Base-by-base conservation (phyloP, 495 filamentous ascomycete genomes). In the Talaromyces stipitatus region DNA sequence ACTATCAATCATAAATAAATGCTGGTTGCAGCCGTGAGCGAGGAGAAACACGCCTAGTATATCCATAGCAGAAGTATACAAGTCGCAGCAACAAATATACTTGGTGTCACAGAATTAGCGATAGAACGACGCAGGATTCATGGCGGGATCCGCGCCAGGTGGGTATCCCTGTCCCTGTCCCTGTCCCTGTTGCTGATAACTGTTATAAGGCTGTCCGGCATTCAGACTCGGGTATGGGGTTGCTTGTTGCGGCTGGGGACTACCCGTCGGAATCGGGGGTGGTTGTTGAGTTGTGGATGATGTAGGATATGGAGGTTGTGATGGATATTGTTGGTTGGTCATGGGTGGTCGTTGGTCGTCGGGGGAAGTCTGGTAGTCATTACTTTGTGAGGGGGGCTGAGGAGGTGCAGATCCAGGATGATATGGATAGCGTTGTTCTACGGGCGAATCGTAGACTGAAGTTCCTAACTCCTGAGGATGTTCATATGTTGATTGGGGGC, bases 401-500 rank as follows among this genome's bases (percentile, higher is more conserved):
- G 68, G 67, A 0, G 82, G 74, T 7, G 66, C 69, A 23, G 68
- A 61, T 3, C 70, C 68, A 28, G 68, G 66, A 8, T 72, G 64
- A 54, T 78, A 80, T 50, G 79, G 78, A 38, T 67, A 69, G 54
- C 69, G 72, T 30, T 77, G 72, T 29, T 84, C 85, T 36, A 89
- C 80, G 18, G 90, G 90, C 5, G 88, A 89, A 64, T 92, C 88
- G 61, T 94, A 95, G 10, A 82, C 82, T 5, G 87, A 87, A n/a
- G 90, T 91, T 29, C 88, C 87, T 38, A 95, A 75, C 75, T 95
- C 90, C 68, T 92, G 90, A 1, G 90, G 89, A 46, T 85, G 83
- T 9, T 84, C 84, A 62, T 88, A 89, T 47, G 83, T 89, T 59
- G 85, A 91, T 63, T 86, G 84, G 4, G 85, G 88, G 26, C 81